Evolutionary conservation across 1,284 basidiomycete genomes (phyloP).

Genomic region (Meripilus lineatus): DNA sequence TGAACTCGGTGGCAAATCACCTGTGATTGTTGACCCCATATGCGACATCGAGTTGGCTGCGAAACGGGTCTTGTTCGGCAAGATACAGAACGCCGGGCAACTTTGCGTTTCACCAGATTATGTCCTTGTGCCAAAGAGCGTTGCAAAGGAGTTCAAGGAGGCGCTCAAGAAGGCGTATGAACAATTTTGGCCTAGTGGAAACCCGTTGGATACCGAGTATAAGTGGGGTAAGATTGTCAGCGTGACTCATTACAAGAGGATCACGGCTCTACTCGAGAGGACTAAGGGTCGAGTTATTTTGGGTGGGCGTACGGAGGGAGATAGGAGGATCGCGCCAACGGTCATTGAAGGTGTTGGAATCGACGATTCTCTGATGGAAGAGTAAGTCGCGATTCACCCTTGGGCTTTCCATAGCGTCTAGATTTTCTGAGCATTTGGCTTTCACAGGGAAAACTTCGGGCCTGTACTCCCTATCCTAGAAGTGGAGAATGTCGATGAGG

Average conservation of each 20-base stretch:
- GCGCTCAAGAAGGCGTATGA: conserved; percentile 14
- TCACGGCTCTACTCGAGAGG: conserved; percentile 58
- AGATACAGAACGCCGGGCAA: conserved; percentile 67
- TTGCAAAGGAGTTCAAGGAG: conserved; percentile 55
- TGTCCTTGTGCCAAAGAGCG: conserved; percentile 61
- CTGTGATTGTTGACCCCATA: conserved; percentile 72
- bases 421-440: neutral
- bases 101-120: conserved; percentile 77
- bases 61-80: conserved; percentile 76
- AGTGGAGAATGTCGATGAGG: conserved; percentile 60
- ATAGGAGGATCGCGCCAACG: conserved; percentile 60
- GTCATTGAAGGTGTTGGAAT: conserved; percentile 56
- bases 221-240: conserved; percentile 43
- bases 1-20: conserved; percentile 73
- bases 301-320: conserved; percentile 65
- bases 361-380: conserved; percentile 71
- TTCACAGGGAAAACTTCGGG: conserved; percentile 17
- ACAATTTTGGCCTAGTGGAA: conserved; percentile 32
- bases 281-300: conserved; percentile 70
- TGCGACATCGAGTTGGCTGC: conserved; percentile 58
- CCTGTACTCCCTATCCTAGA: conserved; percentile 62
- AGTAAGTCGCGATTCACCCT: conserved; percentile 41
- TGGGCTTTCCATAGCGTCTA: neutral
- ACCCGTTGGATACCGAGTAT: too few relatives aligned
- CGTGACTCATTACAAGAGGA: conserved; percentile 51